These are phyloP conservation scores for Mycena maculata DNA, from an alignment of 768 basidiomycete genomes.

Conservation along the genomic window DNA sequence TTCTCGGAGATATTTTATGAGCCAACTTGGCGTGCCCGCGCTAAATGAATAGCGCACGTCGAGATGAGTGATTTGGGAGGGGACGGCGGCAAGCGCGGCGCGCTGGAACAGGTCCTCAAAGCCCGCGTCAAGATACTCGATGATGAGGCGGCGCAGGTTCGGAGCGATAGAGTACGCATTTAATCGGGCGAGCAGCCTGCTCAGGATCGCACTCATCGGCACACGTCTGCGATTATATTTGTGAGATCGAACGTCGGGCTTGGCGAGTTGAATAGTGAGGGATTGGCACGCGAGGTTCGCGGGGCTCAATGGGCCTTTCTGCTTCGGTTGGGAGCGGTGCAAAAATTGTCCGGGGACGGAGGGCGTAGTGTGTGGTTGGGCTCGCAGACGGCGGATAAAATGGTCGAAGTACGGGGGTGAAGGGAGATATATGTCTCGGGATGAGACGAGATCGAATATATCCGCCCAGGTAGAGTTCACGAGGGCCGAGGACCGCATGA, in stretches of 20 bases:
- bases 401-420: constrained; percentile 32
- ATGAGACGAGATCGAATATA: constrained; percentile 26
- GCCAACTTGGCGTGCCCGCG: constrained; percentile 6
- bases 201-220: constrained; percentile 26
- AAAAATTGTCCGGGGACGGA: neutral
- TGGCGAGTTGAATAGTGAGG: constrained; percentile 25
- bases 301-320: constrained; percentile 3
- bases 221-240: neutral
- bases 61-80: constrained; percentile 25
- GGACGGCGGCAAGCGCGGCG: neutral
- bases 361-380: neutral
- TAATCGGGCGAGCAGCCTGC: constrained; percentile 10
- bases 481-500: constrained; percentile 35
- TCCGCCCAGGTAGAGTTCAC: constrained; percentile 38
- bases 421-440: constrained; percentile 36
- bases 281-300: constrained; percentile 18
- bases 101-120: constrained; percentile 27
- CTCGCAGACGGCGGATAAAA: constrained; percentile 14
- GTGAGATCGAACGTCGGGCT: neutral
- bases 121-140: constrained; percentile 24
- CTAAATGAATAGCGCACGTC: constrained; percentile 18
- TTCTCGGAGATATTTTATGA: neutral
- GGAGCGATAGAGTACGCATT: constrained; percentile 22
- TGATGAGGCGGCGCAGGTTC: constrained; percentile 22
- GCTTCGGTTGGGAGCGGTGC: neutral